Conservation (phyloP, 768 basidiomycete genomes). For the Lactarius sanguifluus region DNA sequence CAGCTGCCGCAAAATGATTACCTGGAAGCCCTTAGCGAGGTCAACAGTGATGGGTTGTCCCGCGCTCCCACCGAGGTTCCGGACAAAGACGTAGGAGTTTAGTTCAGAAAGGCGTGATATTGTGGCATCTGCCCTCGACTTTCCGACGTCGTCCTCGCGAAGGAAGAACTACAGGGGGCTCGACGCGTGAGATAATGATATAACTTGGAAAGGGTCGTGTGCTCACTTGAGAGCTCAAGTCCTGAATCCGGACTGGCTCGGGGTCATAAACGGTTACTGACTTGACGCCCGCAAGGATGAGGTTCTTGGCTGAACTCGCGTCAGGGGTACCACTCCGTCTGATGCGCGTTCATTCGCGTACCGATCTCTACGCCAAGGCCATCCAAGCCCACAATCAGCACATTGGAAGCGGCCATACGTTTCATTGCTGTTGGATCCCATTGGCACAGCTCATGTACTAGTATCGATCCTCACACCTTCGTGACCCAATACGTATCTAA, state of each 20-base stretch:
- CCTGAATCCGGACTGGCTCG: constrained; percentile 80
- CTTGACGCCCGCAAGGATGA: constrained; percentile 94
- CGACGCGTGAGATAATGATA: constrained; percentile 8
- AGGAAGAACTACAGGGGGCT: constrained; percentile 80
- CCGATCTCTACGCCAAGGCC: constrained; percentile 97
- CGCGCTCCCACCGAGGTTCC: constrained; percentile 72
- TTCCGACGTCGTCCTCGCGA: constrained; percentile 81
- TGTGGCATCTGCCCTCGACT: constrained; percentile 82
- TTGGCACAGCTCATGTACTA: constrained; percentile 1
- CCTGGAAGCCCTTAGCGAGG: constrained; percentile 86
- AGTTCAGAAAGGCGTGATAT: constrained; percentile 89
- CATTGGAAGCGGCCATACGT: constrained; percentile 95
- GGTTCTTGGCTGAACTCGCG: constrained; percentile 76
- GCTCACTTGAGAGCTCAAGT: constrained; percentile 87
- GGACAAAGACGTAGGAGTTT: constrained; percentile 94
- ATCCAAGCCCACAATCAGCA: constrained; percentile 87
- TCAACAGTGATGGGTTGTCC: constrained; percentile 81
- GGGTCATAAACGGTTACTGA: constrained; percentile 96
- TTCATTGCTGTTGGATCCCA: constrained; percentile 79
- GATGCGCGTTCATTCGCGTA: constrained; percentile 33
- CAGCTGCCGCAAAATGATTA: constrained; percentile 34
- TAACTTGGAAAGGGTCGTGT: constrained; percentile 5
- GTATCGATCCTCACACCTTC: constrained; percentile 59
- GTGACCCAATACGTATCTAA: constrained; percentile 92
- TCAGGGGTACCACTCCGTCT: constrained; percentile 11